Conservation (phyloP, 805 yeast genomes). For the Komagataella ulmi region DNA sequence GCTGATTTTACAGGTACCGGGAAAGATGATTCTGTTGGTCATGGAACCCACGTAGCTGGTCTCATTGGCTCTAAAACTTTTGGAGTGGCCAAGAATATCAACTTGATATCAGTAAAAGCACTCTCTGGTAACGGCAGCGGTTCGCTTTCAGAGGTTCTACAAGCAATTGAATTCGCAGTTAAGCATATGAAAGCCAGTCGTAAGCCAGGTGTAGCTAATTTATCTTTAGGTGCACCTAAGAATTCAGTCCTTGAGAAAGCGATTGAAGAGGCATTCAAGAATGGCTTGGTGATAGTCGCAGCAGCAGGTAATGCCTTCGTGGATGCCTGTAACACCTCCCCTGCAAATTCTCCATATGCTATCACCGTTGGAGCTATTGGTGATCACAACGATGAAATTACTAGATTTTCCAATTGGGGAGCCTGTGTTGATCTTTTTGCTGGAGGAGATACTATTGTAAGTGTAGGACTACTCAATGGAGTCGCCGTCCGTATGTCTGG, state of each 20-base stretch:
- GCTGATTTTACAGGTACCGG: constrained; percentile 52
- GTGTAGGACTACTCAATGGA: constrained; percentile 27
- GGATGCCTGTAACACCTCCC: constrained; percentile 77
- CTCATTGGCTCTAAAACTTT: constrained; percentile 63
- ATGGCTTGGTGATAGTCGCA: constrained; percentile 60
- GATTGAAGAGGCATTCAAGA: constrained; percentile 55
- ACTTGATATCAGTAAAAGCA: constrained; percentile 63
- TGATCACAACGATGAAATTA: constrained; percentile 55
- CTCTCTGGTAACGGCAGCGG: constrained; percentile 62
- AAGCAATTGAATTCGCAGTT: constrained; percentile 57
- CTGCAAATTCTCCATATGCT: constrained; percentile 63
- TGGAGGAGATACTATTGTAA: constrained; percentile 58
- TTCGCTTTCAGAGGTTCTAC: constrained; percentile 45
- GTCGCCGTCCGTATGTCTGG: constrained; percentile 34
- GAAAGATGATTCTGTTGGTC: constrained; percentile 55
- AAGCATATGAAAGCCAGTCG: constrained; percentile 30
- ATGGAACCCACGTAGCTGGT: constrained; percentile 93
- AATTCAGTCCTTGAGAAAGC: constrained; percentile 63
- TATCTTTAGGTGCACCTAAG: constrained; percentile 67
- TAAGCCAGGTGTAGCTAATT: constrained; percentile 52
- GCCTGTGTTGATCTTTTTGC: constrained; percentile 82
- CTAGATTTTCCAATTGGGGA: constrained; percentile 86
- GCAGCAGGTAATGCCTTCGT: constrained; percentile 82
- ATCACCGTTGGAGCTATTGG: constrained; percentile 86
- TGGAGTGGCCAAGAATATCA: constrained; percentile 70